Conservation (phyloP, 2,329 filamentous ascomycete genomes). For the Ophiocordyceps camponoti-floridani region DNA sequence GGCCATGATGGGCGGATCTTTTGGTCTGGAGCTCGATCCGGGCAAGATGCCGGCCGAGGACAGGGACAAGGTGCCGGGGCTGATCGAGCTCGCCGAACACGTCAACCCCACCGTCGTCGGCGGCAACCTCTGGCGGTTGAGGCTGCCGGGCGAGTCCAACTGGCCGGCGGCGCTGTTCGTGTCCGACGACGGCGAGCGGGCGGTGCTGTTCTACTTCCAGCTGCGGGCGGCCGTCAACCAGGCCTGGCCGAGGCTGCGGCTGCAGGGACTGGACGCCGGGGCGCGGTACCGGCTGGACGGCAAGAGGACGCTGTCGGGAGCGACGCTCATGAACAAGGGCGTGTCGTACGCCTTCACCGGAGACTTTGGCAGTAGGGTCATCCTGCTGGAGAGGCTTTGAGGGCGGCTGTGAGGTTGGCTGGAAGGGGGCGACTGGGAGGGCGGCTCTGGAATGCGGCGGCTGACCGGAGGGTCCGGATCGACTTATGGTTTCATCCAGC, state of each 20-base stretch:
- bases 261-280: constrained; percentile 36
- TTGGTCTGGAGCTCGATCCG: constrained; percentile 46
- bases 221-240: constrained; percentile 32
- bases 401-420: background rate
- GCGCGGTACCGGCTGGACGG: constrained; percentile 36
- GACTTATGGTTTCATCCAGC: too few relatives aligned
- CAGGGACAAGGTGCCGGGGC: constrained; percentile 28
- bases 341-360: constrained; percentile 31
- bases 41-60: constrained; percentile 30
- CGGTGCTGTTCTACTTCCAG: constrained; percentile 44
- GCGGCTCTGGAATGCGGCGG: too few relatives aligned
- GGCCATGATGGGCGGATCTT: constrained; percentile 51
- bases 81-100: constrained; percentile 34
- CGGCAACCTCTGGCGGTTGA: constrained; percentile 42
- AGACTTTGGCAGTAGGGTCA: constrained; percentile 39
- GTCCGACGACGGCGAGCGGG: constrained; percentile 27
- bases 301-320: constrained; percentile 32
- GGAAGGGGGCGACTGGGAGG: background rate
- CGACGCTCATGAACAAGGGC: constrained; percentile 44
- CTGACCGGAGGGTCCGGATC: too few relatives aligned
- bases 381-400: constrained; percentile 28
- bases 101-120: constrained; percentile 40
- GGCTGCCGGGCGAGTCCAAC: constrained; percentile 37
- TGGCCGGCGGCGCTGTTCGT: constrained; percentile 45
- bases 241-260: constrained; percentile 27